These are phyloP conservation scores for Zygosaccharomyces pseudorouxii DNA, from an alignment of 805 yeast genomes.

Conservation along the genomic window DNA sequence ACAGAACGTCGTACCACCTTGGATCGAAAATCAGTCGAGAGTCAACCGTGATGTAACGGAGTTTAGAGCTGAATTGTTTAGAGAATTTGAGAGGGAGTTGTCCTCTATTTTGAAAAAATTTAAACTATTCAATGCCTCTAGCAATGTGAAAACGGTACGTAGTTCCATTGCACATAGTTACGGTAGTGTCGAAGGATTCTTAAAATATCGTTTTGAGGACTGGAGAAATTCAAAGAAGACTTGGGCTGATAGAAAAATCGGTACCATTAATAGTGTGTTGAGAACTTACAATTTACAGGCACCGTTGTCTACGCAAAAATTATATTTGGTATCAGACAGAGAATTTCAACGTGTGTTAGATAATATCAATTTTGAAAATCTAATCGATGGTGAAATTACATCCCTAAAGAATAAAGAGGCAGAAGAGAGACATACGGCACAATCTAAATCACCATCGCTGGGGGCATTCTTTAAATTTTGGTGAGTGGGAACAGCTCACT, in stretches of 20 bases:
- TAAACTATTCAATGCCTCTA: background rate
- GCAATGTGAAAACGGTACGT: conserved; percentile 12
- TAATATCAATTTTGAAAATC: conserved; percentile 27
- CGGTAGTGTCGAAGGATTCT: conserved; percentile 15
- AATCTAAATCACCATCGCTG: background rate
- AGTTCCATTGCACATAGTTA: conserved; percentile 14
- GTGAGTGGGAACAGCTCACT: background rate
- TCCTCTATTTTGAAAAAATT: conserved; percentile 9
- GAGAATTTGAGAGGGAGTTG: conserved; percentile 36
- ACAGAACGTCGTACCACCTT: conserved; percentile 81
- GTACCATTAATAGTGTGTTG: conserved; percentile 43
- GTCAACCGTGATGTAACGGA: conserved; percentile 44
- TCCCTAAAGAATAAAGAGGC: background rate
- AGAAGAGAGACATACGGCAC: background rate
- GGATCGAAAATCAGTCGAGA: conserved; percentile 76
- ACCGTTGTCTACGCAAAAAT: conserved; percentile 53
- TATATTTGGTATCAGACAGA: conserved; percentile 43
- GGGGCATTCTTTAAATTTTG: conserved; percentile 7
- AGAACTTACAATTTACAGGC: conserved; percentile 62
- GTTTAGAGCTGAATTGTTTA: conserved; percentile 45
- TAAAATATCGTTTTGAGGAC: conserved; percentile 18
- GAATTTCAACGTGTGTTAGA: conserved; percentile 42
- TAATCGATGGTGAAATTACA: conserved; percentile 8
- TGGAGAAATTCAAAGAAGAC: conserved; percentile 39
- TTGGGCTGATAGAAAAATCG: conserved; percentile 37